Base-by-base conservation (phyloP, 2,329 filamentous ascomycete species). In the Penicillium hesseltinei region DNA sequence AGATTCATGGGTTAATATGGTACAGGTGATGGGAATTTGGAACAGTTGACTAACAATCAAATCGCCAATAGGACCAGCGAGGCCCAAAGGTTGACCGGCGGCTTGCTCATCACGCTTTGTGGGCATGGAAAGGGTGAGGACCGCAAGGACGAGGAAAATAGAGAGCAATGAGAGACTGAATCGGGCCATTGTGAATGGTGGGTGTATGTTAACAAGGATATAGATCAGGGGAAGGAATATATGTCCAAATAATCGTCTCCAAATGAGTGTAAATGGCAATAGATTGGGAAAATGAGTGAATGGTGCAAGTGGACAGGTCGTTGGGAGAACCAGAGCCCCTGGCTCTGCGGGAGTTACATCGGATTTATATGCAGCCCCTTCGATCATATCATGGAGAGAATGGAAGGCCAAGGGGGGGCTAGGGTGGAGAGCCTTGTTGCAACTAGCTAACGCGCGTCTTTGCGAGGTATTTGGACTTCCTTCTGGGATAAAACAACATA, bases 131-230 rank as follows among this genome's bases (percentile, higher is more conserved):
- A 69, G 57, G 38, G 67, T 66, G 31, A 69, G 50, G 8, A 69
- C 56, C 7, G 69, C 72, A 29, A 75, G 62, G 50, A 68, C 59
- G 27, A 73, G 58, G 49, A 70, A 63, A 43, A 68, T 52, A 19
- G 70, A 65, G 29, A 73, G 56, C 50, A 71, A 58, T 27, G 69
- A 70, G 23, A 72, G 40, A 42, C 46, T 72, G 63, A 71, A 62
- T 39, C 70, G 72, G 43, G 69, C 63, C 72, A 74, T 74, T 59
- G 31, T 68, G 59, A 40, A 57, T 35, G 33, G 27, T 55, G 25
- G 25, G 35, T 39, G 25, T 61, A 35, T 48, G 21, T 31, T 45
- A n/a, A 23, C 11, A 17, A 45, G 15, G 47, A 59, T 57, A 27
- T 54, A 23, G 39, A 51, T 49, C 0, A 45, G 42, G 11, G 36